These are phyloP conservation scores for Diaporthe humulicola DNA, from an alignment of 2,329 filamentous ascomycete genomes.

Conservation along the genomic window DNA sequence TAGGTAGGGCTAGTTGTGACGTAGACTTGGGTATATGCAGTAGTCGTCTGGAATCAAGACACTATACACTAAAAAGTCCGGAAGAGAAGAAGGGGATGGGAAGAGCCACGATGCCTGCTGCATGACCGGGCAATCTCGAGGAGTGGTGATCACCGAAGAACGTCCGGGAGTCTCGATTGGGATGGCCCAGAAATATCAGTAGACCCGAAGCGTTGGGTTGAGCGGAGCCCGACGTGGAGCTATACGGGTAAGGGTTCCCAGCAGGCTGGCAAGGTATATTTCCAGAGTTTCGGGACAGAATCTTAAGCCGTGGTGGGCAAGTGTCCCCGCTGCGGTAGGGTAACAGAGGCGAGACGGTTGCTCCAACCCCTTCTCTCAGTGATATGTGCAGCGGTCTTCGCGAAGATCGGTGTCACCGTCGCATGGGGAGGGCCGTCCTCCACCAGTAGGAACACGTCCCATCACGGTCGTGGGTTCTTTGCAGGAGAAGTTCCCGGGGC, in stretches of 20 bases:
- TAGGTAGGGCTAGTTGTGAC: background rate
- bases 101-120: background rate
- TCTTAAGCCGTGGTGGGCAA: background rate
- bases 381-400: background rate
- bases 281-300: constrained; percentile 26
- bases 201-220: constrained; percentile 37
- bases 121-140: constrained; percentile 13
- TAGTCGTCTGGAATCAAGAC: background rate
- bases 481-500: background rate
- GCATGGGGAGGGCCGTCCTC: background rate
- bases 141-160: constrained; percentile 31
- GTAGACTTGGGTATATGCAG: background rate
- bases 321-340: background rate
- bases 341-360: background rate
- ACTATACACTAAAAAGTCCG: background rate
- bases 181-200: constrained; percentile 30
- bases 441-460: constrained; percentile 14
- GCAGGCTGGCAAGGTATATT: constrained; percentile 24
- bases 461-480: background rate
- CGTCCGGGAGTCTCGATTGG: constrained; percentile 22
- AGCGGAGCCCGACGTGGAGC: constrained; percentile 34
- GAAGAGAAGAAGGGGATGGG: background rate
- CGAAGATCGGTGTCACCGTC: constrained; percentile 19
- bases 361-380: background rate
- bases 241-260: constrained; percentile 33